phyloP scores from a whole-genome alignment of 1,139 yeast genomes.

The Wickerhamomyces sp. region DNA sequence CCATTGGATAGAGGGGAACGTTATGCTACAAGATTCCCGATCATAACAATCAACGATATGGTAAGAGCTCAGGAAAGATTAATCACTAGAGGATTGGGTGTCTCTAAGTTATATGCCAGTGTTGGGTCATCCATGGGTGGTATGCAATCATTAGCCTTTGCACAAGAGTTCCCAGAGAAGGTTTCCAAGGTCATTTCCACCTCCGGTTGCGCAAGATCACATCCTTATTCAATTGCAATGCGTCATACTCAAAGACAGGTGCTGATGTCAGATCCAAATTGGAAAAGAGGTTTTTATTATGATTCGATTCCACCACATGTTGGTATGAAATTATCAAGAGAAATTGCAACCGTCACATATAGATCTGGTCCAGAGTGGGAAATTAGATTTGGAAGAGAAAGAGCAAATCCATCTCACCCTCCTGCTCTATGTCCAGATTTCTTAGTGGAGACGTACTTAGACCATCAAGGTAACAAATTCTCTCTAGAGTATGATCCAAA shows the following conservation, averaged over 20 bases:
- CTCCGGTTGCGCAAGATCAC: constrained; percentile 90
- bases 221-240: constrained; percentile 91
- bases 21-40: constrained; percentile 87
- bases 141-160: constrained; percentile 90
- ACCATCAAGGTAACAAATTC: constrained; percentile 93
- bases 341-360: constrained; percentile 90
- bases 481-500: constrained; percentile 90
- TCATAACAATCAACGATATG: constrained; percentile 84
- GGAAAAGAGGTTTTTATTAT: constrained; percentile 90
- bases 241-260: constrained; percentile 92
- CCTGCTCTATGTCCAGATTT: constrained; percentile 94
- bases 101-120: constrained; percentile 63
- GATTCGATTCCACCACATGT: constrained; percentile 79
- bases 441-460: constrained; percentile 84
- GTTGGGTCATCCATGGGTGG: constrained; percentile 97
- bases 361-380: constrained; percentile 99
- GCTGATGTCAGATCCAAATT: constrained; percentile 88
- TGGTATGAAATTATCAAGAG: constrained; percentile 92
- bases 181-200: constrained; percentile 72
- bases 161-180: constrained; percentile 72
- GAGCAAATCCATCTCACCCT: constrained; percentile 72
- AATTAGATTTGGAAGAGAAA: constrained; percentile 78
- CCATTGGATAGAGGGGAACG: constrained; percentile 54
- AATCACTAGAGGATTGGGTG: constrained; percentile 56
- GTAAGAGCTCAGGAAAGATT: constrained; percentile 80